A percentile compares a stretch with the other conserved stretches of the same genome.
Evolutionary conservation across 495 filamentous ascomycete species (phyloP).

Genomic region (Rostrohypoxylon terebratum): DNA sequence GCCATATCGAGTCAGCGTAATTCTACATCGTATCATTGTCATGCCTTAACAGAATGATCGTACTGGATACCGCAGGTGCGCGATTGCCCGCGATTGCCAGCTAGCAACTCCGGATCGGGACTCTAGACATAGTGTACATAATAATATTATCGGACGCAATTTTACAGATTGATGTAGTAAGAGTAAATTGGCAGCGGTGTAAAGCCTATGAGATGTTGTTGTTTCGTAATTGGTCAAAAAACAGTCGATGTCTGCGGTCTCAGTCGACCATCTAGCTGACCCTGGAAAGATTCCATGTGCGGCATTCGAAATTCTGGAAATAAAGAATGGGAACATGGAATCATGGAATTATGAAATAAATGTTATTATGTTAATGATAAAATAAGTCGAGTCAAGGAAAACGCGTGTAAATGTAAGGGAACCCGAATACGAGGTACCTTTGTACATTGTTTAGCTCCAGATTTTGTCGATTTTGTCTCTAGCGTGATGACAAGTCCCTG

Average conservation of each 20-base stretch:
- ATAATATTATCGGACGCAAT: conserved; percentile 31
- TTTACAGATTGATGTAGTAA: conserved; percentile 11
- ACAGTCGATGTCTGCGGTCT: not conserved
- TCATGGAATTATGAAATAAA: not conserved
- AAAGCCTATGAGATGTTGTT: conserved; percentile 18
- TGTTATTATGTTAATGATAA: no score
- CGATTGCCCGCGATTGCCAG: conserved; percentile 15
- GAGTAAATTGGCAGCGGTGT: conserved; percentile 32
- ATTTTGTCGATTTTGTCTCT: no score
- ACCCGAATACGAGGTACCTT: conserved; percentile 44
- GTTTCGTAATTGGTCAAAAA: conserved; percentile 17
- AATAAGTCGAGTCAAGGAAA: not conserved
- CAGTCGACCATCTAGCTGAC: not conserved
- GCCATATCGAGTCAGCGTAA: conserved; percentile 34
- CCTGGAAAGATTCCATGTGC: not conserved
- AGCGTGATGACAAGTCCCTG: not conserved
- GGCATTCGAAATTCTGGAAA: not conserved
- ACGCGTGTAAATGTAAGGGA: not conserved
- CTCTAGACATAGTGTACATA: not conserved
- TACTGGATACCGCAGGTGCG: conserved; percentile 12
- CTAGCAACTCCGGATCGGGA: not conserved
- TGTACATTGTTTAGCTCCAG: conserved; percentile 20
- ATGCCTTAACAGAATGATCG: conserved; percentile 31
- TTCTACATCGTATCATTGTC: conserved; percentile 44
- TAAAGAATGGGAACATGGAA: not conserved